These are phyloP conservation scores for Tylopilus orsonianus DNA, from an alignment of 1,284 basidiomycete genomes.

Conservation along the genomic window DNA sequence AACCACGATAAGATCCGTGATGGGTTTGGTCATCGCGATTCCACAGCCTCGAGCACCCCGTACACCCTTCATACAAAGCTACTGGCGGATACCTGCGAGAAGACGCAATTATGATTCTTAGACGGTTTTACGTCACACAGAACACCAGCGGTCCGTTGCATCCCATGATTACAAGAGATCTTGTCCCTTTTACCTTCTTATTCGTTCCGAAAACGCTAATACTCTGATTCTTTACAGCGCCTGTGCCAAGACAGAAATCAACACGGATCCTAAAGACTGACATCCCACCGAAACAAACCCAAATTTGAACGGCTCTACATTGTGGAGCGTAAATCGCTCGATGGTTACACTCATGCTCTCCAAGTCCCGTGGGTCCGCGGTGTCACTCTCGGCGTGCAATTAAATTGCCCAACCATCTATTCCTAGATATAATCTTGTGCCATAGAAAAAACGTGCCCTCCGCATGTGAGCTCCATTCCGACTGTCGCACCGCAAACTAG, in stretches of 20 bases:
- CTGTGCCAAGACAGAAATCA: conserved; percentile 71
- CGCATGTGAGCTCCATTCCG: not conserved
- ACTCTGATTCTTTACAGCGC: conserved; percentile 50
- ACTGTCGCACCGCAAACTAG: not conserved
- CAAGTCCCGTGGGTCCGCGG: not conserved
- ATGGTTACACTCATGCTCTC: not conserved
- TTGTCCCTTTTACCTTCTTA: conserved; percentile 1
- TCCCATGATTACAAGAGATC: not conserved
- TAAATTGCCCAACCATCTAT: not conserved
- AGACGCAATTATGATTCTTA: conserved; percentile 93
- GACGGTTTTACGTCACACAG: conserved; percentile 94
- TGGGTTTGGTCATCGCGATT: conserved; percentile 9
- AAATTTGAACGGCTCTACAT: conserved; percentile 6
- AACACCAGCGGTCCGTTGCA: conserved; percentile 79
- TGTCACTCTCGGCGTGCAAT: conserved; percentile 6
- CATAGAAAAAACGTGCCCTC: conserved; percentile 2
- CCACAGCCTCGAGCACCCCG: conserved; percentile 60
- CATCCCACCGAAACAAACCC: conserved; percentile 39
- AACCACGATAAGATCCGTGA: conserved; percentile 4
- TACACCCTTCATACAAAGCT: conserved; percentile 76
- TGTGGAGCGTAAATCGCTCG: no score
- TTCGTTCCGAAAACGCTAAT: conserved; percentile 12
- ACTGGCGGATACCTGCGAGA: conserved; percentile 84
- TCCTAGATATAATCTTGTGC: not conserved
- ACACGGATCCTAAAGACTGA: conserved; percentile 76